These are phyloP conservation scores for Sordariomycetes sp. DNA, from an alignment of 2,329 filamentous ascomycete genomes.

Conservation along the genomic window DNA sequence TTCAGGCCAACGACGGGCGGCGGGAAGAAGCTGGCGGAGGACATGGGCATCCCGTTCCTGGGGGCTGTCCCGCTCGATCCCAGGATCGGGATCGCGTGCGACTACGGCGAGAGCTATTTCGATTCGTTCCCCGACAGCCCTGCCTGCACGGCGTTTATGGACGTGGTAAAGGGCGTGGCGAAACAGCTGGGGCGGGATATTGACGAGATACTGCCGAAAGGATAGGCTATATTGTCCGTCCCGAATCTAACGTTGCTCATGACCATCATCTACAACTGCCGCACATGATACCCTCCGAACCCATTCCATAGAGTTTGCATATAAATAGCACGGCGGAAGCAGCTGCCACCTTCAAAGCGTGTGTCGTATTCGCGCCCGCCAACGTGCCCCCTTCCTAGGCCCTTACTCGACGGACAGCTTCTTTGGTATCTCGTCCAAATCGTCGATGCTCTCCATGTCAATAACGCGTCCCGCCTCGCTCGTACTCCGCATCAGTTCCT, in stretches of 20 bases:
- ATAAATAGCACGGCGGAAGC: constrained; percentile 2
- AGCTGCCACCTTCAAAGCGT: not conserved
- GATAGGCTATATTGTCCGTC: not conserved
- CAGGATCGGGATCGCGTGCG: constrained; percentile 89
- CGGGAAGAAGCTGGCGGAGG: constrained; percentile 66
- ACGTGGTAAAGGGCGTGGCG: constrained; percentile 66
- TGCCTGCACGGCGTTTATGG: constrained; percentile 70
- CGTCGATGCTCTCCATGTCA: constrained; percentile 72
- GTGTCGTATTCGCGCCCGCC: constrained; percentile 2
- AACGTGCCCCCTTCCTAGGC: not conserved
- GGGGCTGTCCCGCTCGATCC: constrained; percentile 88
- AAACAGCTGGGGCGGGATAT: constrained; percentile 53
- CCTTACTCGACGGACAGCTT: constrained; percentile 33
- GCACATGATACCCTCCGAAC: not conserved
- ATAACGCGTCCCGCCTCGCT: constrained; percentile 83
- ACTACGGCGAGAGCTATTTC: constrained; percentile 96
- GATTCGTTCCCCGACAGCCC: constrained; percentile 90
- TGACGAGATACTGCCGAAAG: constrained; percentile 26
- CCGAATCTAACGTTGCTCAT: not conserved
- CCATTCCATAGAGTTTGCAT: not conserved
- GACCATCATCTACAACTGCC: not conserved
- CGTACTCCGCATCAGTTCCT: constrained; percentile 90
- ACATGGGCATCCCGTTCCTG: constrained; percentile 81
- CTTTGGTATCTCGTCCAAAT: constrained; percentile 70
- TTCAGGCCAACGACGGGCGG: constrained; percentile 89